Evolutionary conservation across 805 yeast genomes (phyloP).

Genomic region (Ogataea glucozyma): DNA sequence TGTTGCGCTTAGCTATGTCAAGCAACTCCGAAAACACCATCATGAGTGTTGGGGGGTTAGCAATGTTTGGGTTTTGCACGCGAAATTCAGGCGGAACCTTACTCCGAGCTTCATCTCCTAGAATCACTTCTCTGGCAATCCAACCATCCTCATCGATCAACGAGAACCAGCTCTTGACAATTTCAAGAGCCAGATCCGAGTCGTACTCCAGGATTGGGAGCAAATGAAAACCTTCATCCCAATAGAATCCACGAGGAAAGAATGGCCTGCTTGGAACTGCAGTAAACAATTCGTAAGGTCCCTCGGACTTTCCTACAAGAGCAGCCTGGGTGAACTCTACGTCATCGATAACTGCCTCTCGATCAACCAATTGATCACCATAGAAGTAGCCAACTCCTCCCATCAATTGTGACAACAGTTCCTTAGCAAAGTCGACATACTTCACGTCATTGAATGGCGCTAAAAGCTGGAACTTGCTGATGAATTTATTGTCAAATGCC

Average conservation of each 20-base stretch:
- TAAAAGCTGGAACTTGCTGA: constrained; percentile 47
- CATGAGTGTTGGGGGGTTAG: constrained; percentile 94
- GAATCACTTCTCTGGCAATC: constrained; percentile 94
- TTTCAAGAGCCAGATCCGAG: constrained; percentile 75
- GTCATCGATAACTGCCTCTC: constrained; percentile 66
- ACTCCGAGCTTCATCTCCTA: constrained; percentile 87
- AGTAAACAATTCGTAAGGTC: constrained; percentile 75
- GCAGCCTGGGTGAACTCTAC: constrained; percentile 60
- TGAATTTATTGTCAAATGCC: constrained; percentile 55
- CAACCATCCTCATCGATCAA: constrained; percentile 90
- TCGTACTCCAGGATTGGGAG: constrained; percentile 82
- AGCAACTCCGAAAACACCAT: constrained; percentile 63
- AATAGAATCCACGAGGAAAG: constrained; percentile 95
- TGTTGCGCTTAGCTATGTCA: constrained; percentile 41
- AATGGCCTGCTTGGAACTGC: constrained; percentile 90
- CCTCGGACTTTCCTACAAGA: constrained; percentile 59
- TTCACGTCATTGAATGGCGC: constrained; percentile 51
- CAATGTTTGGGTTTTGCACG: constrained; percentile 84
- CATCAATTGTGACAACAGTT: constrained; percentile 74
- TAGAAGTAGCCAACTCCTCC: constrained; percentile 91
- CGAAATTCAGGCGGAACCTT: constrained; percentile 84
- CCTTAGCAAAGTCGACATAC: constrained; percentile 66
- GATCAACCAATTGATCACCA: constrained; percentile 82
- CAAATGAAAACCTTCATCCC: constrained; percentile 98
- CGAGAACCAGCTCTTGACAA: constrained; percentile 83